Percentiles rank a stretch among this genome's conserved stretches.
These are phyloP conservation scores for Xylaria grammica DNA, from an alignment of 495 filamentous ascomycete genomes.

Conservation along the genomic window DNA sequence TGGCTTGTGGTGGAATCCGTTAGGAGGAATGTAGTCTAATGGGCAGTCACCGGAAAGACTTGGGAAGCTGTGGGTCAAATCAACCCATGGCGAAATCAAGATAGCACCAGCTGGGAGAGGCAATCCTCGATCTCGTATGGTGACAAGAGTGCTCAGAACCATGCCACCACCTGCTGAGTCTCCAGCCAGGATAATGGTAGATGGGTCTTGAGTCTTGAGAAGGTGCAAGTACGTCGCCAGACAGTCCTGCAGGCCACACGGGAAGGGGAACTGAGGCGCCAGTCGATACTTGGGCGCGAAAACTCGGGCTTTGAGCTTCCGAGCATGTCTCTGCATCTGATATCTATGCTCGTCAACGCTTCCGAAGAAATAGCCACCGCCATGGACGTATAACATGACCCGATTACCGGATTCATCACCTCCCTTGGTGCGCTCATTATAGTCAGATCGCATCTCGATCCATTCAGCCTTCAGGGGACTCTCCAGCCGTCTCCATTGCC, in stretches of 20 bases:
- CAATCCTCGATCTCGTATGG: conserved; percentile 77
- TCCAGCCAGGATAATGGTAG: conserved; percentile 79
- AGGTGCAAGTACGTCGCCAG: conserved; percentile 85
- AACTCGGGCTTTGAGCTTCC: conserved; percentile 87
- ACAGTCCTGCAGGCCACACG: conserved; percentile 88
- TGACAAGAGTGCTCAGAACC: conserved; percentile 79
- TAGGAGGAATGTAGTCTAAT: conserved; percentile 83
- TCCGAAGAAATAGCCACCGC: conserved; percentile 75
- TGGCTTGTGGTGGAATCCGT: conserved; percentile 85
- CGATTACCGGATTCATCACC: conserved; percentile 62
- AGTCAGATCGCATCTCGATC: conserved; percentile 92
- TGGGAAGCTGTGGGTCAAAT: conserved; percentile 92
- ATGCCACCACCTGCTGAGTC: conserved; percentile 93
- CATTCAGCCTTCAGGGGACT: conserved; percentile 79
- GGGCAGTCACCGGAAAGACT: conserved; percentile 76
- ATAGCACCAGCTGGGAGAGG: conserved; percentile 88
- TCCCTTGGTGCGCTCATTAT: conserved; percentile 67
- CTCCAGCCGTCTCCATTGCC: conserved; percentile 80
- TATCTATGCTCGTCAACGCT: conserved; percentile 95
- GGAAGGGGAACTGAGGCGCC: conserved; percentile 93
- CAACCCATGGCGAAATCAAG: conserved; percentile 91
- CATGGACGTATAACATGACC: conserved; percentile 93
- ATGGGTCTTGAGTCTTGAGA: conserved; percentile 71
- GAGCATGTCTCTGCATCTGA: conserved; percentile 92
- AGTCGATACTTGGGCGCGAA: conserved; percentile 89